These are phyloP conservation scores for Arabis hirsuta DNA, from an alignment of 345 rosid species.

Conservation along the genomic window DNA sequence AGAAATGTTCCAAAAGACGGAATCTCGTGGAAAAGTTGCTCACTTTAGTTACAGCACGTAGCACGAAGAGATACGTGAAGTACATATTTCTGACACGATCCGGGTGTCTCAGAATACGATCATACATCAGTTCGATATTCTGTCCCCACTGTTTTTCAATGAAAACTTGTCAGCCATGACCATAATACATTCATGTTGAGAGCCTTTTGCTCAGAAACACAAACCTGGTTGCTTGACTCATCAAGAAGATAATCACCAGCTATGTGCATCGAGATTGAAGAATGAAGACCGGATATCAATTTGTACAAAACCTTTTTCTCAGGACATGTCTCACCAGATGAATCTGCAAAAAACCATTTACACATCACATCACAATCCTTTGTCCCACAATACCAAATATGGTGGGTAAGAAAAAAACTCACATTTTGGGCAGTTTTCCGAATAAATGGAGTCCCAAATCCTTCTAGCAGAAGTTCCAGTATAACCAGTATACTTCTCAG, in stretches of 20 bases:
- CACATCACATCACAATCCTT: conserved; percentile 6
- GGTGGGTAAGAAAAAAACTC: conserved; percentile 32
- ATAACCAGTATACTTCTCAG: conserved; percentile 87
- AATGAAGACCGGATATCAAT: conserved; percentile 97
- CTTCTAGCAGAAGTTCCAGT: conserved; percentile 90
- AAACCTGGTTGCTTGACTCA: conserved; percentile 70
- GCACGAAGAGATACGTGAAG: conserved; percentile 93
- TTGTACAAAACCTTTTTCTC: conserved; percentile 89
- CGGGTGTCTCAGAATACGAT: conserved; percentile 80
- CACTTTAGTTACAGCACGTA: conserved; percentile 92
- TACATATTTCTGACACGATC: conserved; percentile 89
- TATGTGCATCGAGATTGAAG: conserved; percentile 93
- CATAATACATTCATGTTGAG: background rate
- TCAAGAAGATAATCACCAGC: conserved; percentile 92
- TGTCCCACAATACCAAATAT: conserved; percentile 5
- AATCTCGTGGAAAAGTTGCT: conserved; percentile 42
- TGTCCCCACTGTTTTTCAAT: conserved; percentile 79
- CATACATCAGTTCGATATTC: conserved; percentile 83
- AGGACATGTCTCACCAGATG: conserved; percentile 77
- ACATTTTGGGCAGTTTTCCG: conserved; percentile 93
- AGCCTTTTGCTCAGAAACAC: conserved; percentile 31
- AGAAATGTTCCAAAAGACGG: background rate
- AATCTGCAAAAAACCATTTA: conserved; percentile 54
- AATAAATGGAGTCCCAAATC: conserved; percentile 94
- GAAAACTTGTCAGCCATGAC: conserved; percentile 21